These are phyloP conservation scores for Apiospora hydei DNA, from an alignment of 2,329 filamentous ascomycete species.

Conservation along the genomic window DNA sequence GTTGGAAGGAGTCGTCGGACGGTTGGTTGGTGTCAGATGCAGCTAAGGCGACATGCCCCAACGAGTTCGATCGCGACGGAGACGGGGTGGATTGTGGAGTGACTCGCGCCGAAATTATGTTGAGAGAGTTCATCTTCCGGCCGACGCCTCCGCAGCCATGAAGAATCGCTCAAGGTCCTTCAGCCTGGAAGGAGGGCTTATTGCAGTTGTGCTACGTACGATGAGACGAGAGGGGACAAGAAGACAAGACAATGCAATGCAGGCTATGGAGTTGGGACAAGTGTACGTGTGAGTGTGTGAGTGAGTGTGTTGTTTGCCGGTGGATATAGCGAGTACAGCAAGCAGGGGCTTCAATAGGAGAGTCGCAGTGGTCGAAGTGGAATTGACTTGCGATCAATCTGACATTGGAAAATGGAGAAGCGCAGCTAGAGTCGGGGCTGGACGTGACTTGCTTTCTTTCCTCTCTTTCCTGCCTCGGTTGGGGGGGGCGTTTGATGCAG, in stretches of 20 bases:
- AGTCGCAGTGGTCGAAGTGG: neutral
- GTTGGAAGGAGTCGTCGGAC: slow-evolving; percentile 34
- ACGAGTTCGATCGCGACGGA: slow-evolving; percentile 67
- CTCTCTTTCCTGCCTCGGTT: slow-evolving; percentile 11
- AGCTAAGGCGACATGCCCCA: slow-evolving; percentile 59
- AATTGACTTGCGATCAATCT: slow-evolving; percentile 19
- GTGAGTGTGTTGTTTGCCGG: neutral
- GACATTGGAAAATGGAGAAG: slow-evolving; percentile 7
- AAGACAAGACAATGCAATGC: neutral
- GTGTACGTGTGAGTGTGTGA: neutral
- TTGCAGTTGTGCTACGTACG: slow-evolving; percentile 5
- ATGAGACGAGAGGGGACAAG: neutral
- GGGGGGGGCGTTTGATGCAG: slow-evolving; percentile 13
- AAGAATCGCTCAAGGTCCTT: slow-evolving; percentile 22
- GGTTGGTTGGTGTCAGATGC: slow-evolving; percentile 47
- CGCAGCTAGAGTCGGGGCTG: slow-evolving; percentile 4
- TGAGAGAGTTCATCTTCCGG: slow-evolving; percentile 92
- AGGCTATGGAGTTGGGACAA: slow-evolving; percentile 1
- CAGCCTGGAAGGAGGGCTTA: slow-evolving; percentile 1
- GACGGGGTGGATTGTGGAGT: slow-evolving; percentile 65
- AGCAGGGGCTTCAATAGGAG: slow-evolving; percentile 16
- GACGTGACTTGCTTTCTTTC: neutral
- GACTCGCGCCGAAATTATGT: slow-evolving; percentile 88
- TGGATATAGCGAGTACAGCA: slow-evolving; percentile 8
- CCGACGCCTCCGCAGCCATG: slow-evolving; percentile 39